Evolutionary conservation across 306 rosid genomes (phyloP).

Genomic region (Coriaria nepalensis): DNA sequence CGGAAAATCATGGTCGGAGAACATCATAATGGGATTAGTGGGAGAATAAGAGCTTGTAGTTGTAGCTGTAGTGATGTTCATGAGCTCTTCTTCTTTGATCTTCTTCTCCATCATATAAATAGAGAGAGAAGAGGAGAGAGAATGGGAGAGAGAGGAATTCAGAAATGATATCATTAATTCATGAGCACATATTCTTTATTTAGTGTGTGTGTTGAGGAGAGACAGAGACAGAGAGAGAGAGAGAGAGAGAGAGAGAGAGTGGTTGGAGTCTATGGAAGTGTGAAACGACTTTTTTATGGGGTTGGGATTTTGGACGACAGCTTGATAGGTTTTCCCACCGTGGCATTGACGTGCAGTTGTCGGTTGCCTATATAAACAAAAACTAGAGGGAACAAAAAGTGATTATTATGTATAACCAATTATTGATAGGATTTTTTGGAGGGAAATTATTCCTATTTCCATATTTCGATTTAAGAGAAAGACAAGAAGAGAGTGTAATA

Average conservation of each 20-base stretch:
- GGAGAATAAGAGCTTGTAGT: constrained; percentile 23
- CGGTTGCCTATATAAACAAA: constrained; percentile 33
- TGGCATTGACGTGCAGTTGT: constrained; percentile 37
- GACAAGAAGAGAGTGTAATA: no score
- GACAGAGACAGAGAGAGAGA: constrained; percentile 7
- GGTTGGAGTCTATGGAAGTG: constrained; percentile 20
- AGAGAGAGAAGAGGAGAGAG: no score
- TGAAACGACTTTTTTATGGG: constrained; percentile 22
- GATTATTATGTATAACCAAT: no score
- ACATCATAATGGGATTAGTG: constrained; percentile 6
- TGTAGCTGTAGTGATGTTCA: constrained; percentile 18
- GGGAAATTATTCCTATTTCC: no score
- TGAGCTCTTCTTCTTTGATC: constrained; percentile 18
- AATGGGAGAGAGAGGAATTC: constrained; percentile 1
- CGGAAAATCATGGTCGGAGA: constrained; percentile 44
- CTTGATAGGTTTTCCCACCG: constrained; percentile 58
- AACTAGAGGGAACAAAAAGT: neutral
- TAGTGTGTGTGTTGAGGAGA: no score
- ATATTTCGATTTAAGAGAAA: no score
- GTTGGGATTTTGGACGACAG: constrained; percentile 65
- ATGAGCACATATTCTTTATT: no score
- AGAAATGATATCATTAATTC: neutral
- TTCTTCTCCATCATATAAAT: constrained; percentile 12
- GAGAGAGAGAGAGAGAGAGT: constrained; percentile 11
- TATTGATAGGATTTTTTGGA: no score